These are phyloP conservation scores for Vaucheria bursata DNA, from an alignment of 352 stramenopile genomes.

Conservation along the genomic window DNA sequence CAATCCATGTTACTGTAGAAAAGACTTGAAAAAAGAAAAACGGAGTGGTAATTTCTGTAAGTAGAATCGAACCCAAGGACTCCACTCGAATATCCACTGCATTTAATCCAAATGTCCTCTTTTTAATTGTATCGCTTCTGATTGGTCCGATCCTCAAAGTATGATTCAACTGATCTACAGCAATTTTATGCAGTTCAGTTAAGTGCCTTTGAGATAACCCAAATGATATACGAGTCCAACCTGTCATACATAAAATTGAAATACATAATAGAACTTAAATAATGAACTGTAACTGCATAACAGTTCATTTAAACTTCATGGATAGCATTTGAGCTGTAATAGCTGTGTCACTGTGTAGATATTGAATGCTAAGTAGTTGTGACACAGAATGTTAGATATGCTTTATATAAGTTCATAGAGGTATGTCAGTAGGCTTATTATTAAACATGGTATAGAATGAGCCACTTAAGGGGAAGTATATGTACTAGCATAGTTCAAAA, in stretches of 20 bases:
- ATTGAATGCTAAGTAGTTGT: no score
- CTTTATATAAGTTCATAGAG: no score
- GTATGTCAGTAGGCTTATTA: no score
- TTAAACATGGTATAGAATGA: no score
- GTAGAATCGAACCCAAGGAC: background rate
- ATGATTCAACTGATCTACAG: constrained; percentile 5
- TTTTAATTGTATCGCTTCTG: background rate
- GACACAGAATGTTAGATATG: no score
- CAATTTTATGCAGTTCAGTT: constrained; percentile 5
- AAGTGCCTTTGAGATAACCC: background rate
- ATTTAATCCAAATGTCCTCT: constrained; percentile 11
- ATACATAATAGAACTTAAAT: no score
- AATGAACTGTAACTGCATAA: no score
- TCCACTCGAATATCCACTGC: constrained; percentile 3
- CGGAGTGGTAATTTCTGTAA: background rate
- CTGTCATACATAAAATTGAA: background rate
- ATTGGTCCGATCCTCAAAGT: constrained; percentile 1
- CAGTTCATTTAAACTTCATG: no score
- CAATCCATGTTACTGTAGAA: constrained; percentile 14
- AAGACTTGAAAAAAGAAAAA: constrained; percentile 21
- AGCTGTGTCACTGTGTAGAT: no score
- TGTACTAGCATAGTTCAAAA: no score
- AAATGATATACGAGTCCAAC: constrained; percentile 3
- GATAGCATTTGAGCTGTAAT: no score
- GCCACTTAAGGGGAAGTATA: no score